Base-by-base conservation (phyloP, 352 stramenopile species). In the Thraustochytrium sp. region DNA sequence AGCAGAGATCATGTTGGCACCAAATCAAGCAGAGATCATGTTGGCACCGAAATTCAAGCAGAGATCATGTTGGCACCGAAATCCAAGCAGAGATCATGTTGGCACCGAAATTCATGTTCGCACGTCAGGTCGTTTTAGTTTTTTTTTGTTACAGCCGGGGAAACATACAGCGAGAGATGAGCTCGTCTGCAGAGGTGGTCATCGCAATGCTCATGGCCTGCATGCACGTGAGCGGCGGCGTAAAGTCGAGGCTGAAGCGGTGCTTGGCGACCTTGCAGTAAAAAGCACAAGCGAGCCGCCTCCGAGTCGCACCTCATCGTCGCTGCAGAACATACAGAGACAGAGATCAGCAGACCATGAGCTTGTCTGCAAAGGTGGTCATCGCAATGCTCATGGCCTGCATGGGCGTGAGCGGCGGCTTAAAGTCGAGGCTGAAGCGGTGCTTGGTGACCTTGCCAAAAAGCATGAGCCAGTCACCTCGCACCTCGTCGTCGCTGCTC, bases 391-490 rank as follows among this genome's bases (percentile, higher is more conserved):
- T 90, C 0, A 95, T 89, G n/a, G 90, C 91, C 23, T 94, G 83
- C n/a, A 95, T 85, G 13, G 91, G 88, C 23, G 89, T 91, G 29
- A 94, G 82, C 16, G 91, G 91, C 37, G 90, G 86, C 34, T 89
- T 87, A 84, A 91, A 94, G 78, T 95, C 92, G 46, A 95, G 88
- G 34, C 90, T 89, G 76, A 95, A 95, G 37, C 90, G 88, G 36
- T 87, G 91, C 84, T 93, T 94, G 48, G 85, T 88, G 55, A 95
- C 90, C 85, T 95, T 95, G 38, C 91, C 91, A 49, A 95, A 94
- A 16, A 91, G 89, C 76, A 95, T 73, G 54, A 88, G 89, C 68
- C 68, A 80, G 1, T 80, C 68, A 18, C 51, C 51, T 26, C 9
- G 13, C 5, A 8, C 5, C 44, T 80, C 68, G 37, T 87, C 88